Conservation (phyloP, 129 eudicot species). For the sunflower (Helianthus annuus) region HanXRQr2.0-SUNRISE NC_035446.2:139586983-139587482, state of each 20-base stretch:
- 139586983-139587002: no score
- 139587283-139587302: constrained; percentile 87
- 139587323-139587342: constrained; percentile 73
- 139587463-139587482: constrained; percentile 74
- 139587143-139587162: no score
- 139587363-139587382: constrained; percentile 94
- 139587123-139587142: no score
- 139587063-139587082: no score
- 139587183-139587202: constrained; percentile 64
- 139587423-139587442: constrained; percentile 75
- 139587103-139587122: no score
- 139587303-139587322: constrained; percentile 72
- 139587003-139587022: no score
- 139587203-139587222: constrained; percentile 73
- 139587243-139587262: constrained; percentile 67
- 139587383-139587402: constrained; percentile 3
- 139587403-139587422: constrained; percentile 73
- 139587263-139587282: constrained; percentile 71
- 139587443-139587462: constrained; percentile 74
- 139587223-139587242: constrained; percentile 71
- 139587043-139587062: no score
- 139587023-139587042: no score
- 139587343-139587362: constrained; percentile 83
- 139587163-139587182: neutral
- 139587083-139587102: no score